Conservation (phyloP, 441 rosid species). For the Aquilaria agallochum region DNA sequence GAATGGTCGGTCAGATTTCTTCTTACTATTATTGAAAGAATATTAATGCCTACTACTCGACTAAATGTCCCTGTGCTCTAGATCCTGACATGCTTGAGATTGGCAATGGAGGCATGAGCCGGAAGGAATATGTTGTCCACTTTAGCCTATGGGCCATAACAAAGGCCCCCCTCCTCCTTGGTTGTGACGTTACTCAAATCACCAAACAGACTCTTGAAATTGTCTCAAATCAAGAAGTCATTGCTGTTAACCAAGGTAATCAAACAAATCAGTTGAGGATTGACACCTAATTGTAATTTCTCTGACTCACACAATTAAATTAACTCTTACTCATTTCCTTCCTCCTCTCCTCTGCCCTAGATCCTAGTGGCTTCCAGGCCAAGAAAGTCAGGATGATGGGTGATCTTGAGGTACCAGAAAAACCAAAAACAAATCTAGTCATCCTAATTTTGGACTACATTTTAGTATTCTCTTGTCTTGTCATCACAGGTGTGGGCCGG, state of each 20-base stretch:
- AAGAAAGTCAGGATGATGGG: conserved; percentile 65
- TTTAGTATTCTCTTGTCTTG: background rate
- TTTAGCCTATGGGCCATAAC: conserved; percentile 80
- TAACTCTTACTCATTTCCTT: too few species aligned
- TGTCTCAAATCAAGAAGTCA: conserved; percentile 55
- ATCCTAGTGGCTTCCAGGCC: conserved; percentile 66
- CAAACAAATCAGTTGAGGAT: too few species aligned
- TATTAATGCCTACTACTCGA: too few species aligned
- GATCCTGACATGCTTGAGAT: conserved; percentile 89
- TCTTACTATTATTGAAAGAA: too few species aligned
- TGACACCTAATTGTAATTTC: too few species aligned
- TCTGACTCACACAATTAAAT: too few species aligned
- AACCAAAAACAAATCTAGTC: too few species aligned
- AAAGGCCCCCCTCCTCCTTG: conserved; percentile 77
- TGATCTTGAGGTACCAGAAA: conserved; percentile 39
- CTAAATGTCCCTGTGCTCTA: conserved; percentile 5
- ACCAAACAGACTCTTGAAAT: conserved; percentile 53
- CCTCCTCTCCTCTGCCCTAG: conserved; percentile 23
- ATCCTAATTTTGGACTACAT: too few species aligned
- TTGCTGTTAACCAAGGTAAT: conserved; percentile 68
- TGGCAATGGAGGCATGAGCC: conserved; percentile 76
- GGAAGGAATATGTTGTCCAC: conserved; percentile 60
- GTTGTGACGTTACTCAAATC: conserved; percentile 65
- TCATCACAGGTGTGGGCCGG: conserved; percentile 59
- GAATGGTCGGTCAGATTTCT: conserved; percentile 40